A percentile compares a stretch with the other conserved stretches of the same genome.
Evolutionary conservation across 2,329 filamentous ascomycete species (phyloP).

Genomic region (Fusarium irregulare): DNA sequence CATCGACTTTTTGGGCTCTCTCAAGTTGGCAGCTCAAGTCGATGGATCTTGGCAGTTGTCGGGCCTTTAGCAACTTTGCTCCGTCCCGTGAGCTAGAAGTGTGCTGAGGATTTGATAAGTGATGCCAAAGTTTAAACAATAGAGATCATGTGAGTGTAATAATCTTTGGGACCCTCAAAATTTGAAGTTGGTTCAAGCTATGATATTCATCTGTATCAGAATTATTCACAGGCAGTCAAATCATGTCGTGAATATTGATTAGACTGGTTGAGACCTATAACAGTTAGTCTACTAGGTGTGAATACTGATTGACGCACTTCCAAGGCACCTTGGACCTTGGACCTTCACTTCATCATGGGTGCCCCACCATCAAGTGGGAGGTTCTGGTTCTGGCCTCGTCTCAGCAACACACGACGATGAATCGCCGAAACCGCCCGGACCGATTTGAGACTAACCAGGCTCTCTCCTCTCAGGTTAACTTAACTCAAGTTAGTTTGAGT

Average conservation of each 20-base stretch:
- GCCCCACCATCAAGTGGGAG: conserved; percentile 31
- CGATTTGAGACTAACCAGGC: conserved; percentile 31
- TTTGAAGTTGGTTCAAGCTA: neutral
- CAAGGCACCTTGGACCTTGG: conserved; percentile 21
- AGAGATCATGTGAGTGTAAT: neutral
- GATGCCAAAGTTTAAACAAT: neutral
- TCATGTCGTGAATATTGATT: neutral
- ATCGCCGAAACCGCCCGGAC: conserved; percentile 45
- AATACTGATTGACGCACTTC: conserved; percentile 30
- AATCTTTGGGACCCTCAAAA: neutral
- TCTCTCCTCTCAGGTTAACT: conserved; percentile 6
- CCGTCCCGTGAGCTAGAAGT: conserved; percentile 30
- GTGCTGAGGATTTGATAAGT: conserved; percentile 10
- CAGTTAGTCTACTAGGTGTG: conserved; percentile 31
- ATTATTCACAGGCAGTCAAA: neutral
- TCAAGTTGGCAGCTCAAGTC: conserved; percentile 10
- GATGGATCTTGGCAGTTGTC: conserved; percentile 37
- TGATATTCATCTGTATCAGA: conserved; percentile 2
- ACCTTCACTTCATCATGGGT: neutral
- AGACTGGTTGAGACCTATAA: conserved; percentile 1
- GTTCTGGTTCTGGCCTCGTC: conserved; percentile 18
- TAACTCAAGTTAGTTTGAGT: neutral
- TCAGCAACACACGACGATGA: conserved; percentile 42
- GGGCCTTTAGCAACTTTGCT: conserved; percentile 26
- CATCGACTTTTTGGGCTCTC: conserved; percentile 28